Percentiles rank a stretch among this genome's conserved stretches.
These are phyloP conservation scores for Neonothopanus nambi DNA, from an alignment of 1,284 basidiomycete genomes.

Conservation along the genomic window DNA sequence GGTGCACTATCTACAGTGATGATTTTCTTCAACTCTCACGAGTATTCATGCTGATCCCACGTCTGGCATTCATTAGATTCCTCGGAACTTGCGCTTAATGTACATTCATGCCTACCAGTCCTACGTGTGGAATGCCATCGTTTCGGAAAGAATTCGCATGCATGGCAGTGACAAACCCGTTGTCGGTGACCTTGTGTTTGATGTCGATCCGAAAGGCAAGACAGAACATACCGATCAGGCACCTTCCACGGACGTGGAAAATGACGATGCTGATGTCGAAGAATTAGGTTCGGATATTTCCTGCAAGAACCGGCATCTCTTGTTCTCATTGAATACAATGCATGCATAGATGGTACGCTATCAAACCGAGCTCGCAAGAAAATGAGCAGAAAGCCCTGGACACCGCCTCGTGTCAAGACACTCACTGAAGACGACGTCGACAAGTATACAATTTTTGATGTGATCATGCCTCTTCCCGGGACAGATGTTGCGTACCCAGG, in stretches of 20 bases:
- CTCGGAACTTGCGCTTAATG: slow-evolving; percentile 93
- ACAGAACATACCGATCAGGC: not conserved
- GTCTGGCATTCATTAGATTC: slow-evolving; percentile 71
- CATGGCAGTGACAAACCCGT: slow-evolving; percentile 79
- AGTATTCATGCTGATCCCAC: slow-evolving; percentile 1
- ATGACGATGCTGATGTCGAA: slow-evolving; percentile 35
- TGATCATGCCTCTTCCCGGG: slow-evolving; percentile 94
- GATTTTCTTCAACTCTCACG: slow-evolving; percentile 4
- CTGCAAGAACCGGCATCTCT: slow-evolving; percentile 1
- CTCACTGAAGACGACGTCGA: slow-evolving; percentile 75
- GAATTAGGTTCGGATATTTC: slow-evolving; percentile 11
- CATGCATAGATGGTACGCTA: slow-evolving; percentile 26
- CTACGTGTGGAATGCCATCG: slow-evolving; percentile 97
- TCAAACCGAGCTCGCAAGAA: slow-evolving; percentile 34
- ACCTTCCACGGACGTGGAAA: slow-evolving; percentile 34
- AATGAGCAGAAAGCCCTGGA: slow-evolving; percentile 52
- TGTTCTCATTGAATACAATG: not conserved
- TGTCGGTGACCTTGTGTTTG: slow-evolving; percentile 86
- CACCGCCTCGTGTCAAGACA: slow-evolving; percentile 70
- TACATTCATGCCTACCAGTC: slow-evolving; percentile 99
- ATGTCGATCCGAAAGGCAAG: slow-evolving; percentile 40
- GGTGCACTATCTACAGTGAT: slow-evolving; percentile 81
- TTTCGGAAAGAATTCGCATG: slow-evolving; percentile 85
- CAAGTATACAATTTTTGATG: slow-evolving; percentile 87
- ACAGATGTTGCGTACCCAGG: slow-evolving; percentile 90